phyloP scores from a whole-genome alignment of 495 filamentous ascomycete species.

The Viridothelium virens region DNA sequence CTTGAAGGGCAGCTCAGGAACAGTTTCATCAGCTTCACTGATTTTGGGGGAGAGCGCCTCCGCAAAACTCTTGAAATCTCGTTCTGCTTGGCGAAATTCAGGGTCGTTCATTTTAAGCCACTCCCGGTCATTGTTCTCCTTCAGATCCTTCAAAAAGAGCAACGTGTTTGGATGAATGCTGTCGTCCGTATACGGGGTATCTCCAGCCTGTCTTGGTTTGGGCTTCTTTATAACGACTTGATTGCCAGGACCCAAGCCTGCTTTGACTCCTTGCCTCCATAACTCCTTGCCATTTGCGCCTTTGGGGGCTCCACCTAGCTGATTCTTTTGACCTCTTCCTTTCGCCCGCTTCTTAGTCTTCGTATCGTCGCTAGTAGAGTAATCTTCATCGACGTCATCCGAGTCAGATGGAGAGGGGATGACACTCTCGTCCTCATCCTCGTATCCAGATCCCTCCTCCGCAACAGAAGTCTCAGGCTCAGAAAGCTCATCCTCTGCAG shows the following conservation, averaged over 20 bases:
- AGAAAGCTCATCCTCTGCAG: conserved; percentile 28
- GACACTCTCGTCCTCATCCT: conserved; percentile 31
- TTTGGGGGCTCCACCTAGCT: conserved; percentile 20
- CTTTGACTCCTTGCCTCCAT: conserved; percentile 51
- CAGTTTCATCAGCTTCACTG: conserved; percentile 60
- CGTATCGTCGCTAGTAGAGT: conserved; percentile 30
- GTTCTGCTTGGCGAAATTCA: conserved; percentile 66
- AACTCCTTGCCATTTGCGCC: conserved; percentile 43
- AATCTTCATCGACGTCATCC: conserved; percentile 26
- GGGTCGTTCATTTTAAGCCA: conserved; percentile 76
- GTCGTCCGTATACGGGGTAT: conserved; percentile 58
- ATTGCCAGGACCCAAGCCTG: conserved; percentile 51
- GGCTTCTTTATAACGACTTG: conserved; percentile 60
- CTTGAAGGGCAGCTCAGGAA: conserved; percentile 74
- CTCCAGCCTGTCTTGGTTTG: conserved; percentile 58
- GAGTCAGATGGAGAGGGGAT: conserved; percentile 26
- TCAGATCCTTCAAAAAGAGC: conserved; percentile 66
- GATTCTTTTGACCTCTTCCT: conserved; percentile 25
- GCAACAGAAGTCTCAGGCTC: conserved; percentile 27
- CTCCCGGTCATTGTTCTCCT: conserved; percentile 66
- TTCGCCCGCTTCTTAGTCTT: conserved; percentile 26
- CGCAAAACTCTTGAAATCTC: conserved; percentile 71
- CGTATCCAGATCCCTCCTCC: conserved; percentile 35
- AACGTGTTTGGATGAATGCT: conserved; percentile 75
- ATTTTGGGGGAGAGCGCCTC: conserved; percentile 62